A percentile compares a stretch with the other conserved stretches of the same genome.
These are phyloP conservation scores for Arctostaphylos glauca DNA, from an alignment of 148 eudicot genomes.

Conservation along the genomic window DNA sequence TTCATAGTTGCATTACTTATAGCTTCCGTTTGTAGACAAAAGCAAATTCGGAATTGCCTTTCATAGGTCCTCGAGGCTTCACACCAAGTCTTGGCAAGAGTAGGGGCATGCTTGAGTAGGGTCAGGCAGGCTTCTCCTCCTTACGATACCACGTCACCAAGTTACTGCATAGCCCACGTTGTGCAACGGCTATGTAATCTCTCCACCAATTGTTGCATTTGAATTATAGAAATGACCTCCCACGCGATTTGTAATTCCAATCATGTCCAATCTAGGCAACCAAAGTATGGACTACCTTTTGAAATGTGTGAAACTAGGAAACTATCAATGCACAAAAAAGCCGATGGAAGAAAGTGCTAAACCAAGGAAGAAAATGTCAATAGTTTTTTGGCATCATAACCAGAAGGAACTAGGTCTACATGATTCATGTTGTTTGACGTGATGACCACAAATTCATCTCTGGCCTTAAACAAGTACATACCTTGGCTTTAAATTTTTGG, in stretches of 20 bases:
- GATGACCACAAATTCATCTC: background rate
- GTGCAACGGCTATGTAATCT: background rate
- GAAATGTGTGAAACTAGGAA: slow-evolving; percentile 15
- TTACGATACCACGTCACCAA: background rate
- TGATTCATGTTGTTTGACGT: background rate
- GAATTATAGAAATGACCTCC: background rate
- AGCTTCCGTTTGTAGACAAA: too few species aligned
- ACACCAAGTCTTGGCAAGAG: too few species aligned
- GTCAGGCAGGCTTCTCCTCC: too few species aligned
- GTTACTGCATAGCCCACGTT: background rate
- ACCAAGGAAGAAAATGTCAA: slow-evolving; percentile 9
- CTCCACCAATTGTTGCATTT: background rate
- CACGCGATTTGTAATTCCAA: background rate
- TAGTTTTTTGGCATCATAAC: background rate
- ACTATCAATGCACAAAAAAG: slow-evolving; percentile 7
- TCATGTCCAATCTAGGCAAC: background rate
- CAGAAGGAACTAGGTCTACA: background rate
- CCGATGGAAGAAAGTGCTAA: background rate
- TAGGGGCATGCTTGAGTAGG: too few species aligned
- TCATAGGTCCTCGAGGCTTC: too few species aligned
- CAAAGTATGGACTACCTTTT: slow-evolving; percentile 3
- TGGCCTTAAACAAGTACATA: background rate
- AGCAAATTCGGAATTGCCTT: too few species aligned
- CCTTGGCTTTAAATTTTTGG: slow-evolving; percentile 20
- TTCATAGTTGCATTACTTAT: too few species aligned